Conservation (phyloP, 768 basidiomycete species). For the Calocybe indica region DNA sequence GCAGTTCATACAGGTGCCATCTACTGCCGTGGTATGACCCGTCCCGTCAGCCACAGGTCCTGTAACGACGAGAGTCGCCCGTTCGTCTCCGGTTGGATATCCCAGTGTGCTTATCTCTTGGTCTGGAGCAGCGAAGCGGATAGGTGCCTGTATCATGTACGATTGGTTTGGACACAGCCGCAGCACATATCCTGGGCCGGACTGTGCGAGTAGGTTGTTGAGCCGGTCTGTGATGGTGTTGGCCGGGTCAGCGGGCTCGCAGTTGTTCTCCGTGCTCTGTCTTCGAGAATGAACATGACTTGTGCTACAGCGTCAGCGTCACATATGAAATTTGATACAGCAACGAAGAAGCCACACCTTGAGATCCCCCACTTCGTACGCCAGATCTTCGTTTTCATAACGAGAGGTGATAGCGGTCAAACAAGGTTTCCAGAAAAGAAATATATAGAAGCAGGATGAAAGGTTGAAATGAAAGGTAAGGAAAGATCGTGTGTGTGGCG, state of each 20-base stretch:
- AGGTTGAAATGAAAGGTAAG: too few species aligned
- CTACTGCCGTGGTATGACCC: constrained; percentile 70
- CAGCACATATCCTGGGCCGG: constrained; percentile 61
- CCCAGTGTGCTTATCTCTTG: constrained; percentile 82
- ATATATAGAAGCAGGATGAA: too few species aligned
- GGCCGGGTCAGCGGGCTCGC: constrained; percentile 46
- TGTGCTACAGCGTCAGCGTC: too few species aligned
- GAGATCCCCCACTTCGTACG: too few species aligned
- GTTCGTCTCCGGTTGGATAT: constrained; percentile 59
- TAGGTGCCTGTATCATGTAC: constrained; percentile 61
- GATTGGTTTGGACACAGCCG: constrained; percentile 55
- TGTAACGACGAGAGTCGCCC: constrained; percentile 65
- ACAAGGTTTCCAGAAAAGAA: too few species aligned
- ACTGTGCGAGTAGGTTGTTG: constrained; percentile 57
- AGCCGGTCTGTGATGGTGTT: constrained; percentile 61
- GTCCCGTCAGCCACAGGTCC: constrained; percentile 57
- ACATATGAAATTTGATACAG: too few species aligned
- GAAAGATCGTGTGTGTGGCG: too few species aligned
- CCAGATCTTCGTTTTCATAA: too few species aligned
- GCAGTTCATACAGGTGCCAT: constrained; percentile 58
- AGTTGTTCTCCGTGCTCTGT: constrained; percentile 8
- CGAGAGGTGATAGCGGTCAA: too few species aligned
- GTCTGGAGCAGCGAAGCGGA: constrained; percentile 57
- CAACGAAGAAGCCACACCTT: too few species aligned
- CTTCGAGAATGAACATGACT: too few species aligned